Conservation (phyloP, 2,329 filamentous ascomycete species). For the Cryphonectria parasitica region DNA sequence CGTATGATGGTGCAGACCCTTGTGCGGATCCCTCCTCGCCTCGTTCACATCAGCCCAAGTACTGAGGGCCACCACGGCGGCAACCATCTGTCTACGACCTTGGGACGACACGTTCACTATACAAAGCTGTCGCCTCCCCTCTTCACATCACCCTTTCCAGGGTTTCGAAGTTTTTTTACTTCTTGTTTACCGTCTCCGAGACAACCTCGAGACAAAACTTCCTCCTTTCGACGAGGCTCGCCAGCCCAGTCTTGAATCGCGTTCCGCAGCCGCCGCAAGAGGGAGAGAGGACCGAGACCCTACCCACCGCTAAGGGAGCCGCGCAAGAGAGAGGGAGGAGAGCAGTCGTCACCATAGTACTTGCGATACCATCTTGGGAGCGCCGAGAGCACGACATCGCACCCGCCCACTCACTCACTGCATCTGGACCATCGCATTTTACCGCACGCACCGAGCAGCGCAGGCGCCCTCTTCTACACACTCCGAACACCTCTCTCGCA, state of each 20-base stretch:
- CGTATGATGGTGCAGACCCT: constrained; percentile 26
- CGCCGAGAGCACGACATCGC: constrained; percentile 5
- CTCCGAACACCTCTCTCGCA: background rate
- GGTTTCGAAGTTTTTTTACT: background rate
- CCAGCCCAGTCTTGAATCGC: background rate
- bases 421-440: background rate
- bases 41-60: constrained; percentile 23
- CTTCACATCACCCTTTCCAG: background rate
- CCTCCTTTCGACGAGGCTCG: background rate
- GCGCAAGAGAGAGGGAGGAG: background rate
- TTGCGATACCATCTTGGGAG: background rate
- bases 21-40: constrained; percentile 25
- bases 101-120: background rate
- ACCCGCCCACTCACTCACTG: background rate
- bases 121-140: constrained; percentile 15
- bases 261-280: constrained; percentile 3
- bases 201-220: background rate
- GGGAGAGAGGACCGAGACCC: background rate
- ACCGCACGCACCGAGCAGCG: constrained; percentile 6
- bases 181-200: background rate
- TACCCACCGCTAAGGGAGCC: background rate
- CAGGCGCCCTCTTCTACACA: background rate
- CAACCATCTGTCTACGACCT: constrained; percentile 4
- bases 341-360: constrained; percentile 1
- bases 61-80: constrained; percentile 10